These are phyloP conservation scores for Stemphylium lycopersici DNA, from an alignment of 2,329 filamentous ascomycete species.

Conservation along the genomic window DNA sequence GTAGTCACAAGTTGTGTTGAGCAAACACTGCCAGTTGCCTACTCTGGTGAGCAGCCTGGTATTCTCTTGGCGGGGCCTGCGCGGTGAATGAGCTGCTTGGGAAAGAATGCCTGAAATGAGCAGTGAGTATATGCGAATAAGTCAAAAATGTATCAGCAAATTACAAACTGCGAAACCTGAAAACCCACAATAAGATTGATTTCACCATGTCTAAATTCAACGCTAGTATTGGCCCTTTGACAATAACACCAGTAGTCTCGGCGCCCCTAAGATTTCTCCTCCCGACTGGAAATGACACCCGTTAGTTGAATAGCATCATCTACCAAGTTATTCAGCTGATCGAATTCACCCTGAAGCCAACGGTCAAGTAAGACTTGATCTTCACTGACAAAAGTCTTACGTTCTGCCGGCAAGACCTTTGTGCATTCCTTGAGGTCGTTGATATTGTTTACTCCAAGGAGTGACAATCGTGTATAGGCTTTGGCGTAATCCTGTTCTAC, in stretches of 20 bases:
- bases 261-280: background rate
- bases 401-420: constrained; percentile 53
- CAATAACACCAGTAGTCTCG: background rate
- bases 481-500: constrained; percentile 54
- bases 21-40: too few species aligned
- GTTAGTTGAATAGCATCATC: constrained; percentile 44
- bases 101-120: too few species aligned
- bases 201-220: too few species aligned
- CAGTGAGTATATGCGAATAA: too few species aligned
- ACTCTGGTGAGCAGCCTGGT: too few species aligned
- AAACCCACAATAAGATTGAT: too few species aligned
- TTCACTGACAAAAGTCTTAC: constrained; percentile 31
- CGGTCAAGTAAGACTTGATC: constrained; percentile 38
- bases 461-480: constrained; percentile 61
- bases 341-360: constrained; percentile 41
- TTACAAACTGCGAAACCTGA: too few species aligned
- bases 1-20: too few species aligned
- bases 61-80: too few species aligned
- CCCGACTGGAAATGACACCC: constrained; percentile 23
- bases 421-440: constrained; percentile 63
- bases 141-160: too few species aligned
- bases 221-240: background rate
- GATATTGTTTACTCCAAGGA: constrained; percentile 64
- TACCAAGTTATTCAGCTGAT: constrained; percentile 43
- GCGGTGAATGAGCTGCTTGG: too few species aligned